Evolutionary conservation across 495 filamentous ascomycete genomes (phyloP).

Genomic region (Usnea hakonensis): DNA sequence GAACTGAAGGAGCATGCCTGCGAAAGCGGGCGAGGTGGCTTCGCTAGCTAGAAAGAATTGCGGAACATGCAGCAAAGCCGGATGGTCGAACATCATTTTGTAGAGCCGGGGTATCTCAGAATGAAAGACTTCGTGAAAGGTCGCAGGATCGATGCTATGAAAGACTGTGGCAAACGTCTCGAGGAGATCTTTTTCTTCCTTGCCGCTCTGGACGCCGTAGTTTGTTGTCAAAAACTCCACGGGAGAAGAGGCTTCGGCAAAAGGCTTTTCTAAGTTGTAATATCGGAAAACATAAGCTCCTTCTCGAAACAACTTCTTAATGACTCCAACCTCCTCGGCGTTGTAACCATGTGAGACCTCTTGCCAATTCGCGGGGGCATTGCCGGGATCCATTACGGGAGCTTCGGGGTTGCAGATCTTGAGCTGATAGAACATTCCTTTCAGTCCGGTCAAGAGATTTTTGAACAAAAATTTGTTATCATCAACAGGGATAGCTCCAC

Average conservation of each 20-base stretch:
- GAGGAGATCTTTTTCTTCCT: constrained; percentile 95
- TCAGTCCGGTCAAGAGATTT: constrained; percentile 94
- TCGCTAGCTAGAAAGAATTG: constrained; percentile 98
- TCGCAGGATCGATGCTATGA: constrained; percentile 95
- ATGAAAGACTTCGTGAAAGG: constrained; percentile 97
- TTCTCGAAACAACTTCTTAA: constrained; percentile 95
- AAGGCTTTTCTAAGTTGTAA: constrained; percentile 79
- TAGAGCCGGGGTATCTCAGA: constrained; percentile 94
- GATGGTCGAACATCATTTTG: constrained; percentile 96
- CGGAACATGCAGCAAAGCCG: constrained; percentile 84
- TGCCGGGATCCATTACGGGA: constrained; percentile 59
- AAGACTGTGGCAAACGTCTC: constrained; percentile 98
- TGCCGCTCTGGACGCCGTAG: constrained; percentile 82
- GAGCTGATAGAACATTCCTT: constrained; percentile 92
- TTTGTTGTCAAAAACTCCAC: constrained; percentile 88
- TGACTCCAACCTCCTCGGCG: constrained; percentile 91
- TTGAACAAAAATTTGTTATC: constrained; percentile 99
- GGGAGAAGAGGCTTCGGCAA: constrained; percentile 64
- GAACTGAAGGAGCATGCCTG: constrained; percentile 94
- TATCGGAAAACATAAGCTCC: constrained; percentile 94
- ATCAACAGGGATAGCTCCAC: constrained; percentile 83
- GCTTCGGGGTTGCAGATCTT: constrained; percentile 76
- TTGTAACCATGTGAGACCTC: constrained; percentile 96
- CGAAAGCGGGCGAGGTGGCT: constrained; percentile 94
- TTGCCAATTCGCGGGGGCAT: constrained; percentile 82